Conservation (phyloP, 1,284 basidiomycete species). For the Moesziomyces sp. region DNA sequence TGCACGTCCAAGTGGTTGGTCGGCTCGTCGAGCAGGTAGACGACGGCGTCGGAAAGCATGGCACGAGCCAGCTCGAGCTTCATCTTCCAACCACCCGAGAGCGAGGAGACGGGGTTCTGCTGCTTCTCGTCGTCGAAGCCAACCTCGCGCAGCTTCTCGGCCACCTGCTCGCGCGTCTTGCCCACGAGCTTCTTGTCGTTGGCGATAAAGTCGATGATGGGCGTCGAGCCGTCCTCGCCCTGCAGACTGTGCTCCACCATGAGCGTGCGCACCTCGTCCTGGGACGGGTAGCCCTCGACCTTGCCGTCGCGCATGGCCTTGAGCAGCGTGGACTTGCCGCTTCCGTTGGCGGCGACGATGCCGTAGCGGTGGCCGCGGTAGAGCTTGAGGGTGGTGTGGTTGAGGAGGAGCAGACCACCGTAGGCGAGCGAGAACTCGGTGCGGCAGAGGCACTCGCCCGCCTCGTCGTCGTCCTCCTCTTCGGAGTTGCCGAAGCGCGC, state of each 20-base stretch:
- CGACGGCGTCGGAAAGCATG: constrained; percentile 75
- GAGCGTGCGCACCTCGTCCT: constrained; percentile 83
- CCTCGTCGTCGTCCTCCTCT: constrained; percentile 77
- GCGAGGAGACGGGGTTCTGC: constrained; percentile 83
- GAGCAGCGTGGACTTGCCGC: constrained; percentile 95
- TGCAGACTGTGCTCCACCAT: constrained; percentile 97
- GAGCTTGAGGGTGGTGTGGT: constrained; percentile 91
- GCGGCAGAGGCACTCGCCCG: constrained; percentile 81
- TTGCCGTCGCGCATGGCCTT: constrained; percentile 94
- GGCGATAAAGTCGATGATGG: constrained; percentile 88
- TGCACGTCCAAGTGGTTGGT: constrained; percentile 81
- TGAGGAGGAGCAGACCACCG: constrained; percentile 91
- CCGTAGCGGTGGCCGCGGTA: constrained; percentile 89
- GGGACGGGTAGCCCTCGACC: constrained; percentile 92
- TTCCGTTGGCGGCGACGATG: constrained; percentile 93
- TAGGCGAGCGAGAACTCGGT: constrained; percentile 96
- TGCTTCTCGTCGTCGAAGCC: constrained; percentile 92
- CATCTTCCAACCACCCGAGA: constrained; percentile 99
- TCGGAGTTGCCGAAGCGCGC: constrained; percentile 64
- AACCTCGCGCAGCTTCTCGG: constrained; percentile 58
- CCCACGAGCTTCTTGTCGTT: constrained; percentile 73
- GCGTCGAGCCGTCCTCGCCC: constrained; percentile 84
- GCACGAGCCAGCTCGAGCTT: constrained; percentile 79
- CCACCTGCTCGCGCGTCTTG: constrained; percentile 60
- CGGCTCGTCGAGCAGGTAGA: constrained; percentile 89